These are phyloP conservation scores for Pichia scutulata DNA, from an alignment of 805 yeast species.

Conservation along the genomic window DNA sequence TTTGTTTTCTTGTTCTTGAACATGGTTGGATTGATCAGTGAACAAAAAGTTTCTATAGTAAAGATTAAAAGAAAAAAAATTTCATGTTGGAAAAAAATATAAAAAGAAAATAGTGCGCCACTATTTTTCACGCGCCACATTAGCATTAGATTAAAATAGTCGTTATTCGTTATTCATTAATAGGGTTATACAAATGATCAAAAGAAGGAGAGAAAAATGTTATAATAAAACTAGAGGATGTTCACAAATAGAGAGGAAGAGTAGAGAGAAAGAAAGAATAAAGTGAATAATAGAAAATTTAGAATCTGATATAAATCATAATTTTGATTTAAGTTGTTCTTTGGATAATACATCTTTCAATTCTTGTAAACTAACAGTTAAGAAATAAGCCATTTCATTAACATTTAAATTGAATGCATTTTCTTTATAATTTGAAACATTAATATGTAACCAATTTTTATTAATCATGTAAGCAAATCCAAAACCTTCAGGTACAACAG, in stretches of 20 bases:
- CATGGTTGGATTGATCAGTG: conserved; percentile 1
- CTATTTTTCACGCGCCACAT: background rate
- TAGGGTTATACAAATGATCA: too few relatives aligned
- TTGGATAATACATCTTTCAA: conserved; percentile 51
- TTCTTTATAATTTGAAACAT: conserved; percentile 67
- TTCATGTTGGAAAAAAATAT: too few relatives aligned
- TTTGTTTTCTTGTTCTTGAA: conserved; percentile 17
- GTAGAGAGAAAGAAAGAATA: background rate
- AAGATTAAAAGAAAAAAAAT: too few relatives aligned
- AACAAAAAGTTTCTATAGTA: too few relatives aligned
- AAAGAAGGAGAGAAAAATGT: background rate
- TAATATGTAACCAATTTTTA: conserved; percentile 76
- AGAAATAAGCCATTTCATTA: conserved; percentile 53
- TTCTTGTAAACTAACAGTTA: conserved; percentile 76
- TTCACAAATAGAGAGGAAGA: too few relatives aligned
- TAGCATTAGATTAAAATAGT: too few relatives aligned
- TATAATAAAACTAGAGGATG: too few relatives aligned
- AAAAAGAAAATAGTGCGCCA: too few relatives aligned
- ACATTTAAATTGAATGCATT: conserved; percentile 49
- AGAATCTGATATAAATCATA: conserved; percentile 8
- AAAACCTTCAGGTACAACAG: conserved; percentile 88
- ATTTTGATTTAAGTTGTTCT: conserved; percentile 21
- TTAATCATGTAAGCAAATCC: conserved; percentile 93
- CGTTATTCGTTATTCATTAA: background rate
- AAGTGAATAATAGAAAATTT: background rate